phyloP scores from a whole-genome alignment of 2,329 filamentous ascomycete species.

The Cercospora sesami region DNA sequence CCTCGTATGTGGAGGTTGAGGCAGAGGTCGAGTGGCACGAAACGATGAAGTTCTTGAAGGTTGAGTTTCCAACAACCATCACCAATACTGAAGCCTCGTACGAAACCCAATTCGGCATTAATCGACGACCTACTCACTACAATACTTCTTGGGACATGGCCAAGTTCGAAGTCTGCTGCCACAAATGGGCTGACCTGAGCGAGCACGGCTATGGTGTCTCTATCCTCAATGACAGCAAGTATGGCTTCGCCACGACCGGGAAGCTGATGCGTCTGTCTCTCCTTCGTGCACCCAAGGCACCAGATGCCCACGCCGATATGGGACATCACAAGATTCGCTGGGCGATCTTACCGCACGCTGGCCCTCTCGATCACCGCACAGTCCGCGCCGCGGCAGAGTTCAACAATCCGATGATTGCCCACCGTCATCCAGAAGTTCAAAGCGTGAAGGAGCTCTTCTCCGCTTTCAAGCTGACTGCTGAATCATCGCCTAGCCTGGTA shows the following conservation, averaged over 20 bases:
- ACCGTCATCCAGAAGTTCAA: slow-evolving; percentile 42
- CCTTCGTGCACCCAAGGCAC: slow-evolving; percentile 84
- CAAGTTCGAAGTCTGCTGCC: slow-evolving; percentile 94
- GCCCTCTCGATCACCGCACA: slow-evolving; percentile 68
- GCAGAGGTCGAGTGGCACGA: slow-evolving; percentile 96
- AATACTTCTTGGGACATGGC: slow-evolving; percentile 98
- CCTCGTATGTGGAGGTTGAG: slow-evolving; percentile 72
- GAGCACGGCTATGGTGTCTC: slow-evolving; percentile 88
- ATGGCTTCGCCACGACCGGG: slow-evolving; percentile 87
- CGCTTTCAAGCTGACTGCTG: slow-evolving; percentile 63
- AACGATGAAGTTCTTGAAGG: slow-evolving; percentile 96
- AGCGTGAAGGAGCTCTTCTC: slow-evolving; percentile 41
- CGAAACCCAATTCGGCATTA: slow-evolving; percentile 90
- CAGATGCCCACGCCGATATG: slow-evolving; percentile 93
- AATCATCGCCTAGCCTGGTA: slow-evolving; percentile 55
- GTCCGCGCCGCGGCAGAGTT: slow-evolving; percentile 85
- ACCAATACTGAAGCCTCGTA: slow-evolving; percentile 90
- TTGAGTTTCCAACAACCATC: slow-evolving; percentile 93
- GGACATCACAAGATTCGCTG: slow-evolving; percentile 78
- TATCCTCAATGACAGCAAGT: slow-evolving; percentile 93
- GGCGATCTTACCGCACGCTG: slow-evolving; percentile 83
- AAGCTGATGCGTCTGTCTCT: slow-evolving; percentile 87
- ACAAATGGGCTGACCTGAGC: slow-evolving; percentile 89
- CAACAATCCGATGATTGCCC: slow-evolving; percentile 73
- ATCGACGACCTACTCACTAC: slow-evolving; percentile 90